These are phyloP conservation scores for Gynandropsis gynandra DNA, from an alignment of 345 rosid genomes.

Conservation along the genomic window DNA sequence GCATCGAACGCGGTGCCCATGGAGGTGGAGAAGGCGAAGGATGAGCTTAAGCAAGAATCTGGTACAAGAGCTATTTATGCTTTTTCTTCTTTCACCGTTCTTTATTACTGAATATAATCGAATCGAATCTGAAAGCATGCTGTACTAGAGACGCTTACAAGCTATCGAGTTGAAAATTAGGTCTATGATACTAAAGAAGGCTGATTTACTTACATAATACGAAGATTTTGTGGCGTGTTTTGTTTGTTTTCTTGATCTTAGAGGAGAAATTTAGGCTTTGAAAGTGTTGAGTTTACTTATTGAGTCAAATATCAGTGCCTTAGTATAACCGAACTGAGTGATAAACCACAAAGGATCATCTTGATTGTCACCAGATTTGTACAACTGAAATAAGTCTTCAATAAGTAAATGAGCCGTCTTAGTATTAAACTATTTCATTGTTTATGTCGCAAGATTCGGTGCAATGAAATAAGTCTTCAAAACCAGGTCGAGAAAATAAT, in stretches of 20 bases:
- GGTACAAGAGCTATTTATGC: conserved; percentile 33
- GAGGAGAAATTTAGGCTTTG: not conserved
- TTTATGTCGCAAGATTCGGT: too few species aligned
- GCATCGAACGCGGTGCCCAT: not conserved
- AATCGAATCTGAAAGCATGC: not conserved
- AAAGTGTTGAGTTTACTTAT: not conserved
- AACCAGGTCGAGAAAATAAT: too few species aligned
- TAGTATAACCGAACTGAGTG: too few species aligned
- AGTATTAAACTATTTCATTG: too few species aligned
- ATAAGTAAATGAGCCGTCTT: too few species aligned
- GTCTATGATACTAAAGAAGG: not conserved
- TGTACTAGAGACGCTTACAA: not conserved
- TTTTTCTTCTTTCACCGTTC: not conserved
- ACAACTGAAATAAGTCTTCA: too few species aligned
- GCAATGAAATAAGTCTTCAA: too few species aligned
- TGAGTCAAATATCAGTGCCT: too few species aligned
- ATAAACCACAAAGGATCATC: too few species aligned
- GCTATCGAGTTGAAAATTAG: not conserved
- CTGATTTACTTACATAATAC: not conserved
- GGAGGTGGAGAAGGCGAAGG: conserved; percentile 35
- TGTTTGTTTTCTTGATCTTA: not conserved
- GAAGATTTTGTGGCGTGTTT: not conserved
- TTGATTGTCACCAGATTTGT: too few species aligned
- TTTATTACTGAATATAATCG: not conserved
- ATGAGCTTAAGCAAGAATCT: conserved; percentile 27